phyloP scores from a whole-genome alignment of 225 moss, liverwort and hornwort species.

The Marchantia polymorpha region DNA sequence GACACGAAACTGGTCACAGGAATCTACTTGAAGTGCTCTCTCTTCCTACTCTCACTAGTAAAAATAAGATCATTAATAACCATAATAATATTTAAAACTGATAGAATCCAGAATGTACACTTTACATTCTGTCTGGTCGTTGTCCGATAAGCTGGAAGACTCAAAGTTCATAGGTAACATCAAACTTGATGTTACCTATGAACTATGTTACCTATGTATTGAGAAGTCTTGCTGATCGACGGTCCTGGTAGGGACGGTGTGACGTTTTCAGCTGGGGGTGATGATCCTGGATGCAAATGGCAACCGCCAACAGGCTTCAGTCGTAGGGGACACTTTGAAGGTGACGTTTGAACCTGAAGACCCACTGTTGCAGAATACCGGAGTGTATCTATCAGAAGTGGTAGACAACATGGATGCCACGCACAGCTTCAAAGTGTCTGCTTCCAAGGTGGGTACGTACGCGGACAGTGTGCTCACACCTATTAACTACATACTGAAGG shows the following conservation, averaged over 20 bases:
- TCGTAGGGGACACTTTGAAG: neutral
- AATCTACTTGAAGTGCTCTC: too few species aligned
- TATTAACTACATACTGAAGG: constrained; percentile 4
- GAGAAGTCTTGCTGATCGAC: neutral
- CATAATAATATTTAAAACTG: too few species aligned
- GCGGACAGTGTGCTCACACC: neutral
- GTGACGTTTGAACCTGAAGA: constrained; percentile 1
- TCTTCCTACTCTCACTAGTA: too few species aligned
- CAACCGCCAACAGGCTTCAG: constrained; percentile 11
- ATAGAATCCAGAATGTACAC: too few species aligned
- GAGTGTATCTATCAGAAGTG: constrained; percentile 17
- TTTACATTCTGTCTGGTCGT: too few species aligned
- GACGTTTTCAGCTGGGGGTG: constrained; percentile 14
- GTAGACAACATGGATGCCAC: neutral
- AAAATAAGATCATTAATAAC: too few species aligned
- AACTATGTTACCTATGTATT: too few species aligned
- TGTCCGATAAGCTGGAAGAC: too few species aligned
- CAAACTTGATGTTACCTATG: too few species aligned
- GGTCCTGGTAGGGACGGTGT: neutral
- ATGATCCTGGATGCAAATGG: constrained; percentile 23
- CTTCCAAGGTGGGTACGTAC: constrained; percentile 16
- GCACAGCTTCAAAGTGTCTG: constrained; percentile 16
- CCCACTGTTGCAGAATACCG: neutral
- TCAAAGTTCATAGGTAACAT: too few species aligned
- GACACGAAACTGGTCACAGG: too few species aligned